Evolutionary conservation across 495 filamentous ascomycete genomes (phyloP), one percentile per base, ranked within the genome.

Genomic region (Lasiosphaeria ovina): DNA sequence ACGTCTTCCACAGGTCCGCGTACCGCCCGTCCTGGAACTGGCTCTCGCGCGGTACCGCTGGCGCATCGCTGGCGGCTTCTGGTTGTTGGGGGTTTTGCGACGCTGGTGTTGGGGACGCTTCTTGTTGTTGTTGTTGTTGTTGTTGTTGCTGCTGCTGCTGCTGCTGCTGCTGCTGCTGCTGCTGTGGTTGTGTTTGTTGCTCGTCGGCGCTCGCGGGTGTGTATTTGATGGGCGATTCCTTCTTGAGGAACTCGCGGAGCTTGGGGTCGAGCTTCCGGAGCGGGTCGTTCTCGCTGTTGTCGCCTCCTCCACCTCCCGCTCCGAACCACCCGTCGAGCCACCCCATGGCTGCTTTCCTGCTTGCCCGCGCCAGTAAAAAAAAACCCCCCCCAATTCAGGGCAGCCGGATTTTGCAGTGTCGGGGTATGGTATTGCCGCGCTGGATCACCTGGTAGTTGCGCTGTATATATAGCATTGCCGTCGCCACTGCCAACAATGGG

Each of bases 1-100:
- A 97, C 50, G 83, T 89, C 71, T 87, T 89, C 94, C 94, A 98
- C 35, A 98, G 81, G 77, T 97, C 83, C 51, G 92, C 91, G 73
- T 97, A 98, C 60, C 94, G 89, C 61, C 92, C 92, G 75, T 97
- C 94, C 59, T 73, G 66, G 82, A 79, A 78, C 62, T 79, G 67
- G 70, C 73, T 75, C 59, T 75, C 62, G 5, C 62, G 60, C 11
- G 77, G 77, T 14, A 79, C 69, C 6, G 45, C 35, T 17, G 51
- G 33, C 11, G 3, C 14, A 40, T 36, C 24, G 14, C 32, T 36
- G 16, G 17, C 51, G 35, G 35, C 6, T 42, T 36, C 32, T 57
- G 56, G 24, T 44, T 59, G 58, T 48, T 54, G 24, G 54, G 42
- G 38, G 35, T 24, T 52, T 31, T 8, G 10, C 9, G 63, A 49